Evolutionary conservation across 441 rosid species (phyloP), one percentile per base, ranked within the genome.

Genomic region (Dalechampia spathulata): DNA sequence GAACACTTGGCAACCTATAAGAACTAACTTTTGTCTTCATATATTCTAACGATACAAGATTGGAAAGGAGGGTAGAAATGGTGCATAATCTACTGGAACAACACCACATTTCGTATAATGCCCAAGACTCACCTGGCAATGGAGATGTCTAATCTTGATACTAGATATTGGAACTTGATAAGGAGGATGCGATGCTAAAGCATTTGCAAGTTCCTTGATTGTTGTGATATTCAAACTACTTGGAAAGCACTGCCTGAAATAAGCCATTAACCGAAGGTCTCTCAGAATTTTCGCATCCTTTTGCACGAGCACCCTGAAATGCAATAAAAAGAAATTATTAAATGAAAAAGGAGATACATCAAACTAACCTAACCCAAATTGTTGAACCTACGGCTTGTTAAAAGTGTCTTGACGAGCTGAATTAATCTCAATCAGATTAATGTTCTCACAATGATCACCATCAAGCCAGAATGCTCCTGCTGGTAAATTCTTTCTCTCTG

Each of bases 171-270:
- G 87, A 75, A 93, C 89, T 78, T 87, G 86, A 52, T 90, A 87
- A 51, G 99, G 99, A 78, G 70, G 78, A 59, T 75, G 90, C 42
- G 86, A 81, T 64, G 99, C 85, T 46, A 93, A 75, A 54, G 95
- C 95, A 65, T 74, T 71, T 30, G 96, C 84, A 44, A 93, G 87
- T 63, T 85, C 93, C 86, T 82, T 93, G 62, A 79, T 82, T 30
- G 82, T 82, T 57, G 79, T 72, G 40, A 86, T 77, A 47, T 73
- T 79, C 63, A 73, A 71, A 73, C 73, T 69, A 63, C 76, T 77
- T 14, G 80, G 75, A 60, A 92, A 76, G 73, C 90, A 86, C 62
- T 83, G 92, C 70, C 83, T 82, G 68, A 92, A 89, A 75, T 92
- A 92, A 60, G 96, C 88, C 70, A 79, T 75, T 60, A 89, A 62